Percentiles rank a stretch among this genome's conserved stretches.
Evolutionary conservation across 2,329 filamentous ascomycete genomes (phyloP).

Genomic region (Epichloe scottii): DNA sequence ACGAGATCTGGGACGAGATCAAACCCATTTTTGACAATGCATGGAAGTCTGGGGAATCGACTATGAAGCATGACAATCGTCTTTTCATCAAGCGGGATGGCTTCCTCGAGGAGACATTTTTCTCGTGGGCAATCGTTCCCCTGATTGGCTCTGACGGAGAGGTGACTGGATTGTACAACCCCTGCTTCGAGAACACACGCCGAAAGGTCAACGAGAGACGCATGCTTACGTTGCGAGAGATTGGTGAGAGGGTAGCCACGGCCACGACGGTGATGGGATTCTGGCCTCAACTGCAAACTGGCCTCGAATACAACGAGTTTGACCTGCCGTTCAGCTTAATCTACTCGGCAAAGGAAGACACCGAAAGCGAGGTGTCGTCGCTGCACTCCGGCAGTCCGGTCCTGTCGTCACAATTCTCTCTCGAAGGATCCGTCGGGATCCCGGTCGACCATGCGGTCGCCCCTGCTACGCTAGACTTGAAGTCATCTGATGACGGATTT

Average conservation of each 20-base stretch:
- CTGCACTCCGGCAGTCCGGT: constrained; percentile 54
- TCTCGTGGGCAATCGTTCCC: constrained; percentile 72
- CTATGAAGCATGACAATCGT: constrained; percentile 73
- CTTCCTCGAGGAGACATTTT: constrained; percentile 68
- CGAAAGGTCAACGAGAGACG: constrained; percentile 66
- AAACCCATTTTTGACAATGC: constrained; percentile 57
- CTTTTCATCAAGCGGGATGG: constrained; percentile 59
- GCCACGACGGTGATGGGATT: constrained; percentile 63
- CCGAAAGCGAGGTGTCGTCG: constrained; percentile 59
- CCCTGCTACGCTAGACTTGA: constrained; percentile 52
- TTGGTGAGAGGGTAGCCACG: constrained; percentile 61
- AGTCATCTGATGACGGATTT: constrained; percentile 58
- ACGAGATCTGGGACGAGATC: constrained; percentile 63
- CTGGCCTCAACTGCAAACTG: constrained; percentile 57
- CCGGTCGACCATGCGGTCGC: constrained; percentile 50
- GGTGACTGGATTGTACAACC: constrained; percentile 67
- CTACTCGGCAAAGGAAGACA: constrained; percentile 62
- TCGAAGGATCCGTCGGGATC: constrained; percentile 63
- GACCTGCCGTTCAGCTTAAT: constrained; percentile 68
- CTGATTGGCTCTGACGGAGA: constrained; percentile 62
- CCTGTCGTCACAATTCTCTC: constrained; percentile 49
- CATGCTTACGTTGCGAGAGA: constrained; percentile 66
- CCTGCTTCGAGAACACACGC: constrained; percentile 68
- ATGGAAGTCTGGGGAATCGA: constrained; percentile 58
- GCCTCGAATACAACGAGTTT: constrained; percentile 59